phyloP scores from a whole-genome alignment of 2,329 filamentous ascomycete genomes.

The Seiridium cupressi region DNA sequence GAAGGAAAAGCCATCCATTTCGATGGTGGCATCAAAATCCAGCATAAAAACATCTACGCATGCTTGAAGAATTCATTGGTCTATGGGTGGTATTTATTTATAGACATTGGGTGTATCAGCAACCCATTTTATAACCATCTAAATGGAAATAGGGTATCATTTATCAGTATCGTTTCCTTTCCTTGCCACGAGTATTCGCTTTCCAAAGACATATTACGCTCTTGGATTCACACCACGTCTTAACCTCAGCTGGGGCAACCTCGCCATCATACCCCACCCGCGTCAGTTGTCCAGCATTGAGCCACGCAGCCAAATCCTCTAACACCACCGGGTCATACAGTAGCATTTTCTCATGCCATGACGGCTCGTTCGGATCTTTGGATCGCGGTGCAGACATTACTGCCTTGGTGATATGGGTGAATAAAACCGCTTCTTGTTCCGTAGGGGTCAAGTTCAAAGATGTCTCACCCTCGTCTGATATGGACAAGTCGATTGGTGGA shows the following conservation, averaged over 20 bases:
- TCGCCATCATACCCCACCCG: conserved; percentile 64
- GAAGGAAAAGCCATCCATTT: neutral
- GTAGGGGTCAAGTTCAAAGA: conserved; percentile 42
- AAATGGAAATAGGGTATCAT: neutral
- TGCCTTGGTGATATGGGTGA: conserved; percentile 53
- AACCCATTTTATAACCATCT: neutral
- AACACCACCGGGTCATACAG: conserved; percentile 89
- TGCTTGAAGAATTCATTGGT: too few species aligned
- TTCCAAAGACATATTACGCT: conserved; percentile 82
- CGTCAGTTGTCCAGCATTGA: conserved; percentile 70
- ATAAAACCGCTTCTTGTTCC: conserved; percentile 43
- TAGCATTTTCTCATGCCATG: conserved; percentile 90
- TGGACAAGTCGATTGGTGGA: conserved; percentile 37
- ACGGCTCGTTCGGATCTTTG: conserved; percentile 50
- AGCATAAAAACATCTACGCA: too few species aligned
- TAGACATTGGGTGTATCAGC: too few species aligned
- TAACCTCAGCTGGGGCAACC: conserved; percentile 64
- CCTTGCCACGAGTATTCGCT: conserved; percentile 49
- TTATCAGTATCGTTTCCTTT: conserved; percentile 47
- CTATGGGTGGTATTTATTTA: too few species aligned
- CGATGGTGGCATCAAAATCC: too few species aligned
- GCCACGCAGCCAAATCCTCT: conserved; percentile 80
- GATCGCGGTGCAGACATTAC: conserved; percentile 50
- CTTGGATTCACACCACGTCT: conserved; percentile 86
- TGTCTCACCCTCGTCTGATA: conserved; percentile 39